These are phyloP conservation scores for Coccomyxa sp. DNA, from an alignment of 139 green algal genomes.

Conservation along the genomic window DNA sequence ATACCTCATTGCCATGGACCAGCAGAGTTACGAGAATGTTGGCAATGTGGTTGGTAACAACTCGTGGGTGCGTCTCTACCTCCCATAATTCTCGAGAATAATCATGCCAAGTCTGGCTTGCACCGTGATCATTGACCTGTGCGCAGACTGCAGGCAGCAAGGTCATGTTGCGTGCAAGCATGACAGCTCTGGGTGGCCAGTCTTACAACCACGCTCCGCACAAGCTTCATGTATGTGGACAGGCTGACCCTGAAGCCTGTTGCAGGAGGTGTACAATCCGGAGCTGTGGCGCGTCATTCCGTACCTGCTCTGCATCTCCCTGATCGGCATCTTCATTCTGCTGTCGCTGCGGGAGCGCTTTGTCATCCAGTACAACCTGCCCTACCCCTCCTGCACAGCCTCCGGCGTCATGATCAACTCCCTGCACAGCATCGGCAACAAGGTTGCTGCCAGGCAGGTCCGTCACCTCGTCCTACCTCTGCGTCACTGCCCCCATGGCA, in stretches of 20 bases:
- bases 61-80: background rate
- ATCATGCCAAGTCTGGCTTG: too few relatives aligned
- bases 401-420: slow-evolving; percentile 5
- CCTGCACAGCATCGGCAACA: background rate
- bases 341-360: slow-evolving; percentile 2
- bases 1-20: slow-evolving; percentile 21
- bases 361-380: slow-evolving; percentile 4
- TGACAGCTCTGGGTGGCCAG: background rate
- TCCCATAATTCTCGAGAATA: background rate
- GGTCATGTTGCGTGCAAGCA: background rate
- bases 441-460: background rate
- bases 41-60: slow-evolving; percentile 1
- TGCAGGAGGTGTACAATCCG: background rate
- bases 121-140: too few relatives aligned
- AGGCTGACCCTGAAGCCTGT: background rate
- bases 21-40: slow-evolving; percentile 15
- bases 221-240: background rate
- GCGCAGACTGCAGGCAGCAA: background rate
- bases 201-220: background rate
- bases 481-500: background rate
- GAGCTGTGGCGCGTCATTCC: background rate
- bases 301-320: slow-evolving; percentile 5
- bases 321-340: slow-evolving; percentile 13
- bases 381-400: background rate
- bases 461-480: background rate